Conservation (phyloP, 306 rosid species). For the Quercus robur region DNA sequence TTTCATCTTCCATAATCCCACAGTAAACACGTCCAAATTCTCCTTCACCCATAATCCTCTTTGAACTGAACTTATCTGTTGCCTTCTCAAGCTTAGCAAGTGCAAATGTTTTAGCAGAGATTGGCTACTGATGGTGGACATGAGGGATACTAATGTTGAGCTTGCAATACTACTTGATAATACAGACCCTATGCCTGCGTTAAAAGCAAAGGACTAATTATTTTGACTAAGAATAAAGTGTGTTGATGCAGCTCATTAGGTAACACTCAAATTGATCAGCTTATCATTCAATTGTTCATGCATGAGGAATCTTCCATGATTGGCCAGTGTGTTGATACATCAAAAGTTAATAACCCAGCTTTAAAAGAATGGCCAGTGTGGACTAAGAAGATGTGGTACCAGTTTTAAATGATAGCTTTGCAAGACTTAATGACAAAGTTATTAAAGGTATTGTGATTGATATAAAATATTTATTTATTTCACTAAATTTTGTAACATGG, state of each 20-base stretch:
- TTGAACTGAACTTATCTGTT: constrained; percentile 69
- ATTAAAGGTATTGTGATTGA: background rate
- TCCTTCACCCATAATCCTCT: constrained; percentile 85
- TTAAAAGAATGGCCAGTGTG: background rate
- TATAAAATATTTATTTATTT: too few species aligned
- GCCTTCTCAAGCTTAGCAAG: constrained; percentile 84
- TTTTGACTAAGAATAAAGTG: constrained; percentile 15
- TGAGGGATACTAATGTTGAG: constrained; percentile 68
- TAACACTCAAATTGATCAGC: background rate
- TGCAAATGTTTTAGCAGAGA: constrained; percentile 70
- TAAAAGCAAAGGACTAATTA: constrained; percentile 10
- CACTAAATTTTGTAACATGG: too few species aligned
- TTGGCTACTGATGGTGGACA: constrained; percentile 30
- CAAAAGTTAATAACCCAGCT: background rate
- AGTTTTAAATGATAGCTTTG: background rate
- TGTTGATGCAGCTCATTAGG: constrained; percentile 11
- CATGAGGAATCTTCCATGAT: too few species aligned
- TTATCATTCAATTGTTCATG: background rate
- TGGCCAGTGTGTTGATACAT: background rate
- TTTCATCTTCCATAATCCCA: constrained; percentile 79
- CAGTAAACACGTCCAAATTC: constrained; percentile 91
- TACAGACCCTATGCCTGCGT: constrained; percentile 64
- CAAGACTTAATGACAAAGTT: background rate
- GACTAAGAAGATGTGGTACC: background rate
- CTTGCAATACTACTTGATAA: constrained; percentile 72